Conservation (phyloP, 2,329 filamentous ascomycete genomes). For the Ciborinia camelliae region DNA sequence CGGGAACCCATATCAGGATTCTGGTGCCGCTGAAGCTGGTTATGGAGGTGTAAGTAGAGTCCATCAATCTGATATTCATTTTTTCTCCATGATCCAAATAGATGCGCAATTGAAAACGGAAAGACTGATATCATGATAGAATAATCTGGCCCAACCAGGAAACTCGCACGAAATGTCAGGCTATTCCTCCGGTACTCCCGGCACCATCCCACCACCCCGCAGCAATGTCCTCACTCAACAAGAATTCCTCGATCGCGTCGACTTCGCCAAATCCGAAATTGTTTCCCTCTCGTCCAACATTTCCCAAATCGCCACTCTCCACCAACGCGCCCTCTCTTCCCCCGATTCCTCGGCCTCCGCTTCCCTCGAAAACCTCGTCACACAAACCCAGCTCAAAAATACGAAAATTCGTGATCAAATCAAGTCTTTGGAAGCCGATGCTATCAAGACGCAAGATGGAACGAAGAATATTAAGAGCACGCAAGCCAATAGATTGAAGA, state of each 20-base stretch:
- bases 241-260: conserved; percentile 67
- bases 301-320: conserved; percentile 62
- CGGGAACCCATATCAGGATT: conserved; percentile 57
- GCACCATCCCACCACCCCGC: conserved; percentile 25
- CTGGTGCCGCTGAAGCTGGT: conserved; percentile 25
- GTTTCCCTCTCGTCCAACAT: conserved; percentile 63
- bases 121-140: conserved; percentile 13
- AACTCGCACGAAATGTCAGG: conserved; percentile 22
- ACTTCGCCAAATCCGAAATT: conserved; percentile 65
- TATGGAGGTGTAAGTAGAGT: conserved; percentile 28
- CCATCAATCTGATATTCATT: not conserved
- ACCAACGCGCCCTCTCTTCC: conserved; percentile 68
- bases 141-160: conserved; percentile 25
- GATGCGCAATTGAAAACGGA: not conserved
- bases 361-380: conserved; percentile 59
- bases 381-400: conserved; percentile 69
- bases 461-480: conserved; percentile 64
- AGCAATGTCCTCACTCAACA: conserved; percentile 53
- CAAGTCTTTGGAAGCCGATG: conserved; percentile 70
- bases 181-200: conserved; percentile 29
- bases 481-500: conserved; percentile 72
- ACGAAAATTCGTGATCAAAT: conserved; percentile 76
- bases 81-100: not conserved
- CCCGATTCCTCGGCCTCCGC: conserved; percentile 53
- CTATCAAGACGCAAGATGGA: conserved; percentile 57